These are phyloP conservation scores for Fusarium sp. DNA, from an alignment of 2,329 filamentous ascomycete genomes.

Conservation along the genomic window DNA sequence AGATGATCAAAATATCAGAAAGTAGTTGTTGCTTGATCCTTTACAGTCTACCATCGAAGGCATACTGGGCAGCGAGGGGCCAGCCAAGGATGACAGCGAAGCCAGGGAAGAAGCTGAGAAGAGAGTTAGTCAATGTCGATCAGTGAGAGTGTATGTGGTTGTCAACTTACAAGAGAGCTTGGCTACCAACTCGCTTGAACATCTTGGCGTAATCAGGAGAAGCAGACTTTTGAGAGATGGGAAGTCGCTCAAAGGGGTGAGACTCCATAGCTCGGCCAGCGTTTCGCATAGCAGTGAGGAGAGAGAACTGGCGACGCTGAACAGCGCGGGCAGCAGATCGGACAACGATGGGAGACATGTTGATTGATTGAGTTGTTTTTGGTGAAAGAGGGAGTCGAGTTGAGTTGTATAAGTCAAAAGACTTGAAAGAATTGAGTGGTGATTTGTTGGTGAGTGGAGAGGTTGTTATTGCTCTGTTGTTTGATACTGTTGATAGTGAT, in stretches of 20 bases:
- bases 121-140: conserved; percentile 16
- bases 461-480: conserved; percentile 36
- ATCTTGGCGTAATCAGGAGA: conserved; percentile 49
- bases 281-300: conserved; percentile 49
- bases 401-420: conserved; percentile 17
- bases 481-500: conserved; percentile 39
- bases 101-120: conserved; percentile 50
- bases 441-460: conserved; percentile 43
- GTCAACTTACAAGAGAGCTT: conserved; percentile 50
- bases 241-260: conserved; percentile 52
- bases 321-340: conserved; percentile 47
- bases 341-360: conserved; percentile 47
- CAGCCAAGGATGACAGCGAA: conserved; percentile 51
- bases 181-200: conserved; percentile 48
- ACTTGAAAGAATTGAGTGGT: conserved; percentile 24
- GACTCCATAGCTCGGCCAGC: conserved; percentile 50
- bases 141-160: not conserved
- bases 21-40: conserved; percentile 4
- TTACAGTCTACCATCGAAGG: conserved; percentile 50
- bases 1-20: conserved; percentile 17
- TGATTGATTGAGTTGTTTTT: conserved; percentile 28
- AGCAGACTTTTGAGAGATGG: conserved; percentile 45
- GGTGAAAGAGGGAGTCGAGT: conserved; percentile 24
- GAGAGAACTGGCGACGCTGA: conserved; percentile 51
- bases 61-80: conserved; percentile 47